Conservation (phyloP, 1,284 basidiomycete genomes). For the Trichosporon coremiiforme region DNA sequence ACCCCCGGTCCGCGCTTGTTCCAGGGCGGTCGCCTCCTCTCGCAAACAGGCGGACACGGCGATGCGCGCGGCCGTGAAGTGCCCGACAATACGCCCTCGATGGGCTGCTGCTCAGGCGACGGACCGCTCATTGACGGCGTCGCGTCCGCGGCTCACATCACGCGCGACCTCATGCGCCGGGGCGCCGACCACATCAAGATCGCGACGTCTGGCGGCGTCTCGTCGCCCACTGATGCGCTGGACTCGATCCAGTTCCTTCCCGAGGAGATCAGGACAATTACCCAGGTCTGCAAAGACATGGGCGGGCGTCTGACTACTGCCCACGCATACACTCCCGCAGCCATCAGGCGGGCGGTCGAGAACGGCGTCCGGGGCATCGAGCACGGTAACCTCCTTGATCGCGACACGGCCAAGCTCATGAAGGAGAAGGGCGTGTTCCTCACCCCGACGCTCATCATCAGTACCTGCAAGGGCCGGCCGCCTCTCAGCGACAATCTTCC, state of each 20-base stretch:
- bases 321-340: slow-evolving; percentile 43
- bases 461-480: slow-evolving; percentile 29
- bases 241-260: slow-evolving; percentile 60
- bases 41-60: slow-evolving; percentile 33
- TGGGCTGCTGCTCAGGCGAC: neutral
- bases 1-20: slow-evolving; percentile 33
- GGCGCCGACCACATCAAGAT: slow-evolving; percentile 35
- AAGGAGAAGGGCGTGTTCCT: slow-evolving; percentile 57
- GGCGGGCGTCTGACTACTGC: slow-evolving; percentile 45
- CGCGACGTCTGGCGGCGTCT: slow-evolving; percentile 28
- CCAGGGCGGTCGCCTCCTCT: slow-evolving; percentile 29
- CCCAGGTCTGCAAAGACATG: slow-evolving; percentile 59
- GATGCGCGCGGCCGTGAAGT: slow-evolving; percentile 24
- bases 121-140: slow-evolving; percentile 27
- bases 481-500: slow-evolving; percentile 33
- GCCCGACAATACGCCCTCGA: neutral
- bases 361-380: slow-evolving; percentile 58
- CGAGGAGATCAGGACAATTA: slow-evolving; percentile 61
- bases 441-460: slow-evolving; percentile 58
- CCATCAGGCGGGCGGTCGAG: slow-evolving; percentile 44
- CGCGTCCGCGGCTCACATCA: neutral
- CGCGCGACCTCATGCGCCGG: slow-evolving; percentile 28
- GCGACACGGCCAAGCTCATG: slow-evolving; percentile 52
- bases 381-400: slow-evolving; percentile 57
- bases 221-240: slow-evolving; percentile 53